A percentile compares a stretch with the other conserved stretches of the same genome.
These are phyloP conservation scores for Silene vulgaris DNA, from an alignment of 179 eudicot species.

Conservation along the genomic window DNA sequence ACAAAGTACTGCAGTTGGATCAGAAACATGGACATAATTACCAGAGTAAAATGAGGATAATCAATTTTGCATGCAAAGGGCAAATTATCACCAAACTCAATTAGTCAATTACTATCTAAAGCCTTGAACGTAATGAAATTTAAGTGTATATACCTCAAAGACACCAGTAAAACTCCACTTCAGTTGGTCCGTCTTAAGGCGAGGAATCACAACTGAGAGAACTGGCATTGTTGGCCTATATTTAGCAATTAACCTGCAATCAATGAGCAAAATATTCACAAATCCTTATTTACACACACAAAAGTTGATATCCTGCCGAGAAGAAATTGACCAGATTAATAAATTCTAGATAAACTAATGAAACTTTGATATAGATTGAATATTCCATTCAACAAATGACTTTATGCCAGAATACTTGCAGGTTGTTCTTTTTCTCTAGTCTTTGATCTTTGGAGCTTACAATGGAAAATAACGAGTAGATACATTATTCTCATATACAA, in stretches of 20 bases:
- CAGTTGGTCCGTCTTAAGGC: slow-evolving; percentile 77
- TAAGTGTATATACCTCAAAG: slow-evolving; percentile 62
- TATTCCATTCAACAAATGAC: neutral
- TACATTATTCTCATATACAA: neutral
- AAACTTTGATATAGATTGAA: neutral
- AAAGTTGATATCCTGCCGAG: neutral
- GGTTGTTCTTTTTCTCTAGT: neutral
- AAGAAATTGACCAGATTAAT: neutral
- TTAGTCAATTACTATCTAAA: neutral
- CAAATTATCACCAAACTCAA: slow-evolving; percentile 16
- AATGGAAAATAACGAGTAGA: neutral
- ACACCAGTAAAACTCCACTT: slow-evolving; percentile 89
- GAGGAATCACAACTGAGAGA: slow-evolving; percentile 85
- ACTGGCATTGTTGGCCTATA: slow-evolving; percentile 96
- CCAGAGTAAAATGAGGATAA: neutral
- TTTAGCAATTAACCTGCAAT: slow-evolving; percentile 84
- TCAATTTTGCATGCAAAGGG: neutral
- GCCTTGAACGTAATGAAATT: slow-evolving; percentile 9
- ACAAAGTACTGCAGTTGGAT: neutral
- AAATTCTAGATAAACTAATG: neutral
- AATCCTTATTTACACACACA: neutral
- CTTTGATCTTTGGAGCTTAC: neutral
- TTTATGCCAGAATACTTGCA: neutral
- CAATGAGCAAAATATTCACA: slow-evolving; percentile 8
- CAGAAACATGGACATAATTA: neutral